Conservation (phyloP, 192 early-diverging fungal genomes). For the Helicostylum pulchrum region DNA sequence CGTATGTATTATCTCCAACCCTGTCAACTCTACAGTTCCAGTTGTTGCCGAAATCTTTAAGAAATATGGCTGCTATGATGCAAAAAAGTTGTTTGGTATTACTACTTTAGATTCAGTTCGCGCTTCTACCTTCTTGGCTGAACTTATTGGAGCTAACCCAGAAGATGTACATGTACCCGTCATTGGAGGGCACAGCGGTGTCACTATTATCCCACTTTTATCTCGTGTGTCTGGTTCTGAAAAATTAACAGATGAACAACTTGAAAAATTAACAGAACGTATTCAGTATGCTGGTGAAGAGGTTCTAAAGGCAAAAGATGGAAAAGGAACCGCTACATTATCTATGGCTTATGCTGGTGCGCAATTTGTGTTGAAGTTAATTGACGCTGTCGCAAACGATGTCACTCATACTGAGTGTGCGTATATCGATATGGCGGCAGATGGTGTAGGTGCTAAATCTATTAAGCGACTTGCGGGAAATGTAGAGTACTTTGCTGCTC, state of each 20-base stretch:
- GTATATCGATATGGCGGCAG: constrained; percentile 66
- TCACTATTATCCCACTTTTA: constrained; percentile 92
- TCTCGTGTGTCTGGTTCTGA: constrained; percentile 63
- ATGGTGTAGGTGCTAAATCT: constrained; percentile 44
- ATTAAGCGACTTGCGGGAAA: constrained; percentile 50
- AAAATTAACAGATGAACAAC: constrained; percentile 75
- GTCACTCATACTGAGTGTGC: constrained; percentile 83
- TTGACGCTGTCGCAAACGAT: constrained; percentile 66
- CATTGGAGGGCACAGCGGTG: constrained; percentile 93
- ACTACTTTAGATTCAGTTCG: constrained; percentile 94
- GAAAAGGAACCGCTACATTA: constrained; percentile 82
- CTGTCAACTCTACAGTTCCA: constrained; percentile 97
- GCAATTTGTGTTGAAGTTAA: constrained; percentile 84
- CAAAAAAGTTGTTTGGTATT: constrained; percentile 85
- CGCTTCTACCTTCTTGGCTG: constrained; percentile 85
- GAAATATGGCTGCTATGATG: constrained; percentile 84
- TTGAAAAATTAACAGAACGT: constrained; percentile 85
- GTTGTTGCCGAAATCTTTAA: constrained; percentile 95
- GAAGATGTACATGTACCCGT: constrained; percentile 72
- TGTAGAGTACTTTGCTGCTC: constrained; percentile 70
- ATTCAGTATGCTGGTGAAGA: constrained; percentile 99
- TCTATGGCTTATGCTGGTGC: constrained; percentile 86
- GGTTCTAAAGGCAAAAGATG: constrained; percentile 97
- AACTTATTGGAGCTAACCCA: constrained; percentile 72
- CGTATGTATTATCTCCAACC: constrained; percentile 92